Evolutionary conservation across 2,329 filamentous ascomycete genomes (phyloP).

Genomic region (Harringtonia lauricola): DNA sequence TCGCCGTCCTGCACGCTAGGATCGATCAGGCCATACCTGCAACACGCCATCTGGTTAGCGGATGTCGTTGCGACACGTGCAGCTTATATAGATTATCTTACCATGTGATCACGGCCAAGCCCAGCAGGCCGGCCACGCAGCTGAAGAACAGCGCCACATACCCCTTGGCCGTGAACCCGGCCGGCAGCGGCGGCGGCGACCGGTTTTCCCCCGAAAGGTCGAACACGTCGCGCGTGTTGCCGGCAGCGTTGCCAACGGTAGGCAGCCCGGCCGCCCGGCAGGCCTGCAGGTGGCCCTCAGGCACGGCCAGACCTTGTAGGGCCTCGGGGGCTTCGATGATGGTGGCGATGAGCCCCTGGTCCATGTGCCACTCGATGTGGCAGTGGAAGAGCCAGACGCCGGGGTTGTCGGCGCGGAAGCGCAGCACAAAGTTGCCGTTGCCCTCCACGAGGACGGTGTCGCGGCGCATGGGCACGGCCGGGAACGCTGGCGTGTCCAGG

Average conservation of each 20-base stretch:
- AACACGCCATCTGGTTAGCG: background rate
- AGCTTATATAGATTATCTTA: background rate
- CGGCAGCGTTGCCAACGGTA: slow-evolving; percentile 16
- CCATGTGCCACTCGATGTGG: slow-evolving; percentile 47
- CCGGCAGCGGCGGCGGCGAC: slow-evolving; percentile 7
- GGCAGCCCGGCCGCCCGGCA: slow-evolving; percentile 30
- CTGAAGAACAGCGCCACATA: slow-evolving; percentile 69
- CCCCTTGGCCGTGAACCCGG: slow-evolving; percentile 49
- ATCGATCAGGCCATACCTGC: background rate
- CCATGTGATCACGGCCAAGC: slow-evolving; percentile 46
- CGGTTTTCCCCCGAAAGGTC: slow-evolving; percentile 15
- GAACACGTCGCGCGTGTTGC: slow-evolving; percentile 12
- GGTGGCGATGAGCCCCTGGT: slow-evolving; percentile 32
- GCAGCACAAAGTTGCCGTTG: slow-evolving; percentile 36
- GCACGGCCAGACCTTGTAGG: slow-evolving; percentile 43
- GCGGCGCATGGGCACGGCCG: slow-evolving; percentile 48
- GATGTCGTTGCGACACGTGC: background rate
- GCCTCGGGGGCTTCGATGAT: slow-evolving; percentile 33
- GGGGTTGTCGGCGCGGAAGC: slow-evolving; percentile 36
- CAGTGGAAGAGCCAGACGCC: slow-evolving; percentile 35
- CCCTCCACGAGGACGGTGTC: slow-evolving; percentile 24
- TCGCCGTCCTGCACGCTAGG: background rate
- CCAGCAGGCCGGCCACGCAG: slow-evolving; percentile 54
- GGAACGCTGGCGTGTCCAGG: slow-evolving; percentile 32
- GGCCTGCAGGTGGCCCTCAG: slow-evolving; percentile 40